Evolutionary conservation across 345 rosid species (phyloP).

Genomic region (Eucalyptus victrix): DNA sequence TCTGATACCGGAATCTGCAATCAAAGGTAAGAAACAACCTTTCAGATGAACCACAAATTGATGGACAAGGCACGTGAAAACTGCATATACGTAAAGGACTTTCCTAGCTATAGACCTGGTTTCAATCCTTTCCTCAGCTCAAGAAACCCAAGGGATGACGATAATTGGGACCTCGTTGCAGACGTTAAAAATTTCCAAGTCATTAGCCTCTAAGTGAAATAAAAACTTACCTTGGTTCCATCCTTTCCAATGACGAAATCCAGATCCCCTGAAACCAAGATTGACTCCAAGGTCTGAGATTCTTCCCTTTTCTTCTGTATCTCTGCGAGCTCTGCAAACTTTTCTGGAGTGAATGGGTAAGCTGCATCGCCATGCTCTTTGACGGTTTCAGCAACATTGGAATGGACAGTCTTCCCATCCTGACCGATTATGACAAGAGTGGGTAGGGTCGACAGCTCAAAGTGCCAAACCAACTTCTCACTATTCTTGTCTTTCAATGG

Average conservation of each 20-base stretch:
- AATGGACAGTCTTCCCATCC: conserved; percentile 1
- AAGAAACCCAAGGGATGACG: neutral
- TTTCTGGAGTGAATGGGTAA: conserved; percentile 10
- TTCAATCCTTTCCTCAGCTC: neutral
- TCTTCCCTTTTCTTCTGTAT: conserved; percentile 4
- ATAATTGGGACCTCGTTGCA: neutral
- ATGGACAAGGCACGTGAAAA: neutral
- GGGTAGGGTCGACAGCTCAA: neutral
- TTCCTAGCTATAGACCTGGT: neutral
- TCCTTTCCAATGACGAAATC: conserved; percentile 8
- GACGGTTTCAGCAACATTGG: neutral
- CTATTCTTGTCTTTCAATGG: neutral
- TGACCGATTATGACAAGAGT: conserved; percentile 1
- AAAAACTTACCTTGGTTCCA: neutral
- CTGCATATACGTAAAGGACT: neutral
- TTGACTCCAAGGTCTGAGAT: conserved; percentile 6
- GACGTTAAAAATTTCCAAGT: neutral
- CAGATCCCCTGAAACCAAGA: conserved; percentile 1
- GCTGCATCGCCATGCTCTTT: conserved; percentile 1
- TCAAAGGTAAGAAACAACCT: neutral
- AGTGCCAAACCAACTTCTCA: neutral
- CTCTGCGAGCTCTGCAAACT: conserved; percentile 3
- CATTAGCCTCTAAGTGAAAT: neutral
- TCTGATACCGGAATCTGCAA: conserved; percentile 26
- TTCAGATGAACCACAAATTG: neutral